phyloP scores from a whole-genome alignment of 2,329 filamentous ascomycete genomes.

The Exophiala calicioides region DNA sequence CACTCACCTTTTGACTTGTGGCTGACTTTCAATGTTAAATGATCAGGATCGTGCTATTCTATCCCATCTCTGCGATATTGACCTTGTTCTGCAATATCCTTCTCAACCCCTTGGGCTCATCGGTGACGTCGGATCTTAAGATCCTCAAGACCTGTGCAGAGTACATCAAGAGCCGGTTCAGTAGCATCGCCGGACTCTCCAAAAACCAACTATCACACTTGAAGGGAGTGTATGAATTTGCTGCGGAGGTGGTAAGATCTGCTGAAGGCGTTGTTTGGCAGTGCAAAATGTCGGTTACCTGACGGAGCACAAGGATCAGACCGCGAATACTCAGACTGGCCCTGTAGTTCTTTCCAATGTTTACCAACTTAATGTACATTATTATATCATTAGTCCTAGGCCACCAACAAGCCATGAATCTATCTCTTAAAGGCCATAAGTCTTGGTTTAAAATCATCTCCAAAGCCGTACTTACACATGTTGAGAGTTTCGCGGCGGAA shows the following conservation, averaged over 20 bases:
- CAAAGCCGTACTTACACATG: too few relatives aligned
- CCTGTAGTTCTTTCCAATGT: too few relatives aligned
- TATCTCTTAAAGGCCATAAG: too few relatives aligned
- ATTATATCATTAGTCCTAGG: too few relatives aligned
- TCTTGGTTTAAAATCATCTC: too few relatives aligned
- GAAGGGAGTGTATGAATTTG: not conserved
- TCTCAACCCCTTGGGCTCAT: not conserved
- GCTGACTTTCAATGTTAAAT: not conserved
- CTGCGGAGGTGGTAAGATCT: constrained; percentile 3
- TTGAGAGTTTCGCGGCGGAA: too few relatives aligned
- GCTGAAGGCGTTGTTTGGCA: not conserved
- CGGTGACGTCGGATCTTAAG: not conserved
- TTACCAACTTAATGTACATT: too few relatives aligned
- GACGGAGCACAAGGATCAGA: too few relatives aligned
- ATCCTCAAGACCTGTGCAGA: not conserved
- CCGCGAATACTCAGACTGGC: too few relatives aligned
- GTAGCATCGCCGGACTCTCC: not conserved
- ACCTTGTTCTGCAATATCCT: constrained; percentile 8
- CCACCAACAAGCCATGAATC: too few relatives aligned
- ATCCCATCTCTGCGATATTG: constrained; percentile 2
- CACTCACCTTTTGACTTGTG: too few relatives aligned
- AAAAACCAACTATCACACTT: not conserved
- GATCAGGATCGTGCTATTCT: constrained; percentile 3
- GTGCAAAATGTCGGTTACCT: too few relatives aligned
- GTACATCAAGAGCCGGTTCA: not conserved